phyloP scores from a whole-genome alignment of 352 stramenopile species.

The Phytophthora syringae region DNA sequence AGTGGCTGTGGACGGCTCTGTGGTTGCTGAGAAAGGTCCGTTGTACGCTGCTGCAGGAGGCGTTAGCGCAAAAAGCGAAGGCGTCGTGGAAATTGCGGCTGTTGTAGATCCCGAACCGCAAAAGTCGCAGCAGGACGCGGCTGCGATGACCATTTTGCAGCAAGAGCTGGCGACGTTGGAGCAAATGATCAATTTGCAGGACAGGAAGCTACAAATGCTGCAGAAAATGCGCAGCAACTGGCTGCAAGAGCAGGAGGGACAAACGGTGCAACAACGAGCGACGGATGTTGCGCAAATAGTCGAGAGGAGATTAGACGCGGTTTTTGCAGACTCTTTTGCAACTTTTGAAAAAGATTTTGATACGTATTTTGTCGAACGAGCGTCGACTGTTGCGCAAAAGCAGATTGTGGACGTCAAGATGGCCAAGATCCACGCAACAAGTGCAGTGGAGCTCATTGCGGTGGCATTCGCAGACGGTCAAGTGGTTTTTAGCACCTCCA shows the following conservation, averaged over 20 bases:
- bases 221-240: slow-evolving; percentile 26
- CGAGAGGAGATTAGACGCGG: slow-evolving; percentile 32
- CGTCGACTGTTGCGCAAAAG: slow-evolving; percentile 1
- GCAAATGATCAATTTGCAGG: slow-evolving; percentile 49
- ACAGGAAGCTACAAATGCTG: slow-evolving; percentile 47
- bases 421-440: slow-evolving; percentile 32
- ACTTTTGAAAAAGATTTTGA: slow-evolving; percentile 32
- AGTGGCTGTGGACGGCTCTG: slow-evolving; percentile 14
- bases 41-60: background rate
- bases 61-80: background rate
- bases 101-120: background rate
- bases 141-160: slow-evolving; percentile 23
- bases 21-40: slow-evolving; percentile 8
- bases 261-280: background rate
- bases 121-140: background rate
- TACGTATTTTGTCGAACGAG: slow-evolving; percentile 50
- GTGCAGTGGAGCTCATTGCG: slow-evolving; percentile 43
- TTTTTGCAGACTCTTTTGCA: background rate
- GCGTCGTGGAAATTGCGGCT: background rate
- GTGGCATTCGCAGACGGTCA: slow-evolving; percentile 33
- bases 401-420: slow-evolving; percentile 53
- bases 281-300: slow-evolving; percentile 13
- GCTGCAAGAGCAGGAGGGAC: slow-evolving; percentile 20
- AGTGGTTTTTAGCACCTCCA: slow-evolving; percentile 46
- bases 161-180: slow-evolving; percentile 43